Base-by-base conservation (phyloP, 306 rosid genomes). In the Vigna reflexopilosa region DNA sequence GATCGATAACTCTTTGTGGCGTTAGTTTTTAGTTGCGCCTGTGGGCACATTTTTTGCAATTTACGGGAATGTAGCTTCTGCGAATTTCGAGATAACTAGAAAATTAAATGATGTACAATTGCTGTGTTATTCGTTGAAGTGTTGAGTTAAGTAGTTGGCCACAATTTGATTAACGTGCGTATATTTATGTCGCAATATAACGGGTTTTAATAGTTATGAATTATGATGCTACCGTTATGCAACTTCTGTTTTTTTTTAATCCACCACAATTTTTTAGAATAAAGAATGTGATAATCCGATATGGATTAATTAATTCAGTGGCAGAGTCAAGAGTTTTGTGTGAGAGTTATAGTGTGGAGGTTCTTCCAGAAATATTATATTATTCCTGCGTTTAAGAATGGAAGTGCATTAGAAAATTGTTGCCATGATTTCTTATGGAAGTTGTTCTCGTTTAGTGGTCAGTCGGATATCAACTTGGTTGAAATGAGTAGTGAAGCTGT, bases 381-480 rank as follows among this genome's bases (percentile, higher is more conserved):
- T 64, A 52, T 76, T 13, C 15, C 38, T 34, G 24, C 52, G 56
- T 47, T 65, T 67, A 19, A 52, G 45, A 48, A 70, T 30, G 26
- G 54, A 49, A 66, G 67, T 56, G 19, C 50, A 52, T 66, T 42
- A 52, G 55, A 40, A 17, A 68, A 47, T 77, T 77, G 56, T 76
- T 72, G 47, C 50, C 22, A 40, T 47, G 26, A 32, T 73, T 77
- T 22, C 83, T 85, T 19, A 83, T 34, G 69, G 71, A 61, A 76
- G 12, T 72, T 82, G 15, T 85, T 47, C 42, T 70, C 2, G 73
- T 47, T 66, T 84, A 92, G 93, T 82, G 88, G 98, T 84, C 85
- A 58, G 44, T 92, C 98, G n/a, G 96, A 92, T 47, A 81, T 85
- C 66, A 86, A 68, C 76, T 88, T 92, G 72, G 97, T 73, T 80